Evolutionary conservation across 1,284 basidiomycete genomes (phyloP), one percentile per base, ranked within the genome.

Genomic region (Irpex rosettiformis): DNA sequence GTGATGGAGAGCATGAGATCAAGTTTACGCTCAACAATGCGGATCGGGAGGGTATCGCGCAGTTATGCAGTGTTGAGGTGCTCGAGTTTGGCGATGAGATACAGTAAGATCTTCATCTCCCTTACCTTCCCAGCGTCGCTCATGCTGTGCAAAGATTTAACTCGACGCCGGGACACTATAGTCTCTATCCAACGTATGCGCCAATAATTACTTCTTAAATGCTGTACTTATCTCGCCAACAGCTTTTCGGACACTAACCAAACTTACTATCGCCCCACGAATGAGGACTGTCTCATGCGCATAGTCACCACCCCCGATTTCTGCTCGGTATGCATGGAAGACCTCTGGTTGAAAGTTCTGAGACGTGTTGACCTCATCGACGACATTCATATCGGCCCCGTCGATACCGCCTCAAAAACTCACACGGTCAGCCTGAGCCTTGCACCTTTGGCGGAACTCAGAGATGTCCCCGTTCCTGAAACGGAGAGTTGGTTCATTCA

Each of bases 231-330:
- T n/a, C 37, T 57, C 45, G 18, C 27, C 27, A 10, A 10, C 28
- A 89, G 85, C 21, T 89, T 78, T 67, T 85, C 85, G 1, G 73
- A 82, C 25, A 70, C 72, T 53, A 89, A 91, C 63, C 68, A 71
- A 57, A 89, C 86, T 0, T 79, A 81, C 2, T 91, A 87, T 70
- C 80, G 88, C 16, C 89, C 89, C 37, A 93, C 91, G 2, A 92
- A 93, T 66, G 88, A 92, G 65, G 88, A 85, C 67, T 94, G 92
- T 67, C 80, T 94, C 55, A 94, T 94, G 92, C 86, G 92, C 28
- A 77, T 78, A 52, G 86, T 92, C 52, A 86, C 80, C 30, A 77
- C 79, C 0, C 83, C 85, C 65, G 83, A 85, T 65, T 91, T 93
- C 70, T 93, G 91, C 74, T 82, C 79, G 57, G 86, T 86, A 51